These are phyloP conservation scores for Hypoxylon sp. DNA, from an alignment of 2,329 filamentous ascomycete species.

Conservation along the genomic window DNA sequence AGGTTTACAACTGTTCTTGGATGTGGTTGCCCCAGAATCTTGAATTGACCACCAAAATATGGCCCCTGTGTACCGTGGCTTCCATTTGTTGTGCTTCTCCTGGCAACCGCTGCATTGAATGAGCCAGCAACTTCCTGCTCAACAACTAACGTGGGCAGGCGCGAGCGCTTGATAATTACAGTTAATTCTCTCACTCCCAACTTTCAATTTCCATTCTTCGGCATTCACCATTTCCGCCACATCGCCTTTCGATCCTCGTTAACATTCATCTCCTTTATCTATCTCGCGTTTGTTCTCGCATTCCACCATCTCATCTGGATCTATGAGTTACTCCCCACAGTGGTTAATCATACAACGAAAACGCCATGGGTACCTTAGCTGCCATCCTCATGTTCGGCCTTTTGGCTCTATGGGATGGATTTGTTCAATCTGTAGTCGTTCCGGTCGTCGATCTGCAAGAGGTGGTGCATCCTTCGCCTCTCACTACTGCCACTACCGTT, in stretches of 20 bases:
- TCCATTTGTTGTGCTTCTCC: background rate
- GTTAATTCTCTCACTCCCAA: no score
- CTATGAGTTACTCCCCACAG: conserved; percentile 10
- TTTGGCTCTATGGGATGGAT: conserved; percentile 32
- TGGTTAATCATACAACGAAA: background rate
- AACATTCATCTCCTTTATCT: no score
- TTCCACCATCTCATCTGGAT: no score
- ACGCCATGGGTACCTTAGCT: conserved; percentile 17
- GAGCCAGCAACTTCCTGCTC: background rate
- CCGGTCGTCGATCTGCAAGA: conserved; percentile 8
- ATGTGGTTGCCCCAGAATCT: background rate
- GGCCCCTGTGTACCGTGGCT: background rate
- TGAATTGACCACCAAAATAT: background rate
- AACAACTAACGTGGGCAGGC: background rate
- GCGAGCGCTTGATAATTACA: no score
- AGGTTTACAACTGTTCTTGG: no score
- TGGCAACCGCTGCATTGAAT: background rate
- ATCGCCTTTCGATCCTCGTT: background rate
- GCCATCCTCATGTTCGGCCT: conserved; percentile 31
- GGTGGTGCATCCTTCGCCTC: background rate
- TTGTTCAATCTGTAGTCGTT: conserved; percentile 13
- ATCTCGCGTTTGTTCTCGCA: background rate
- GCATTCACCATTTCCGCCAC: background rate
- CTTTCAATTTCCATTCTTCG: background rate
- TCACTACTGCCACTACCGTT: background rate